Evolutionary conservation across 1,284 basidiomycete genomes (phyloP), one percentile per base, ranked within the genome.

Genomic region (Cutaneotrichosporon spelunceum): DNA sequence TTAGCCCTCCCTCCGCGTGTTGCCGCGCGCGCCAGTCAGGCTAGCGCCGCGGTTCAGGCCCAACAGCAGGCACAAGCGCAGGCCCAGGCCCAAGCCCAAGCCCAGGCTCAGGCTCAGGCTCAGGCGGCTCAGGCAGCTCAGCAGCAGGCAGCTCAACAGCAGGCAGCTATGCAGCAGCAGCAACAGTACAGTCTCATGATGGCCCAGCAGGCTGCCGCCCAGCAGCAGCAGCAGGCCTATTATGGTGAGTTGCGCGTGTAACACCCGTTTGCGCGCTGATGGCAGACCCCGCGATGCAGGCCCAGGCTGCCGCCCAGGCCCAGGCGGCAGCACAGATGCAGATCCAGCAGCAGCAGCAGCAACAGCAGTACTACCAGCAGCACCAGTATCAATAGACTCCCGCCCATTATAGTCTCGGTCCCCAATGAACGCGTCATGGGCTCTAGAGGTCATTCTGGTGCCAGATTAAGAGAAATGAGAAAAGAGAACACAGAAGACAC

Each of bases 81-180:
- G 10, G 70, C 53, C 21, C 58, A 61, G 14, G 58, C 59, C n/a
- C 82, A 82, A 52, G 76, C 77, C 5, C 80, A 82, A 59, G 82
- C 82, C 54, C 64, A 64, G 36, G 77, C 77, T 10, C 82, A 83
- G 62, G 75, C 72, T 24, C 75, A 77, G 58, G 70, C 71, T 4
- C 74, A 78, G 47, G 68, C 70, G 53, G 71, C 63, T 48, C 74
- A 63, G 53, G 63, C 69, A 44, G 66, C 72, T 16, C 73, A 77
- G 53, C 79, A 74, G 33, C 76, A 77, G 59, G 74, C 75, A 0
- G 76, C 78, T 34, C 77, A 78, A 33, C 30, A 33, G 30, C 30
- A 33, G n/a, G n/a, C 62, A 66, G 59, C n/a, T n/a, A n/a, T n/a
- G n/a, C 67, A 68, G 33, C 68, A 70, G 55, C 79, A 1, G 64